Base-by-base conservation (phyloP, 768 basidiomycete genomes). In the Cubamyces lactineus region DNA sequence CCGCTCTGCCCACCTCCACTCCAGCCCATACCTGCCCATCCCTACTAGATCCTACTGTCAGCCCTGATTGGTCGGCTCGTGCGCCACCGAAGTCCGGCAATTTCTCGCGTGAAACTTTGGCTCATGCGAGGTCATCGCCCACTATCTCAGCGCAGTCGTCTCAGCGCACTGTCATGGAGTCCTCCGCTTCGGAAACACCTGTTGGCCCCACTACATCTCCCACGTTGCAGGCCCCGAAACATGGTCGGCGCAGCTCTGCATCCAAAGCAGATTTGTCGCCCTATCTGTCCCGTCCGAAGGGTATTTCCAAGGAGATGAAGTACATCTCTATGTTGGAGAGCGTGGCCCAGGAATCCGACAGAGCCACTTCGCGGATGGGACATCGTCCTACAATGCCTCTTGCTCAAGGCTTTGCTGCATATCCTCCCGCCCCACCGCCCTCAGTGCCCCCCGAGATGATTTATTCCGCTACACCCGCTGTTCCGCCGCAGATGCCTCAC, bases 321-420 rank as follows among this genome's bases (percentile, higher is more conserved):
- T 91, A 87, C 66, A 78, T 88, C 24, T 89, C 89, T 2, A 77
- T 92, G 61, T 76, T 91, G 12, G 89, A 92, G 70, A 78, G 83
- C 15, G 85, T 91, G 39, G 88, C 86, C 0, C 84, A 87, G 67
- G 89, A 92, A 71, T 89, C 91, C 5, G 86, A 86, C 6, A 80
- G 82, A 62, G 80, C 86, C 75, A 69, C 59, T 71, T 75, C 59
- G 66, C 62, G 55, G 5, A 47, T 58, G 46, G 55, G 42, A 15
- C 54, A 48, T 49, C 61, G 62, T 21, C 49, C 57, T 40, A 28
- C 53, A 4, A 40, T 63, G 15, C 47, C 46, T 23, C n/a, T 8
- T n/a, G 17, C 51, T 21, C 51, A 48, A 24, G 58, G n/a, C n/a
- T 13, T 24, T 7, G 11, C 26, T 15, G 17, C 58, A 8, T 63